phyloP scores from a whole-genome alignment of 768 basidiomycete genomes.

The Pholiota conissans region DNA sequence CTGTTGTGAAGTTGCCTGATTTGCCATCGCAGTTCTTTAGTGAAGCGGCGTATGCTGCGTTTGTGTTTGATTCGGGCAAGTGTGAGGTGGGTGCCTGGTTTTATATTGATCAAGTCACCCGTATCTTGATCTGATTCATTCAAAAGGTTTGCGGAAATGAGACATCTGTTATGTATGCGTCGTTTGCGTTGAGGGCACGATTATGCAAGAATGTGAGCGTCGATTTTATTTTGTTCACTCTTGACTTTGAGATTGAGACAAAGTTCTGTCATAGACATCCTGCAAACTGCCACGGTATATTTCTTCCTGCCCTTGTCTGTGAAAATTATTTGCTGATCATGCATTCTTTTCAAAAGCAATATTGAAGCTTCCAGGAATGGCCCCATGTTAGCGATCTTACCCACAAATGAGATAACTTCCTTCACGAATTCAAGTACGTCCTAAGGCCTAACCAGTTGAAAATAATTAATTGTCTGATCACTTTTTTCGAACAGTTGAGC shows the following conservation, averaged over 20 bases:
- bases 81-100: slow-evolving; percentile 55
- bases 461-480: too few relatives aligned
- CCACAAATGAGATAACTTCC: background rate
- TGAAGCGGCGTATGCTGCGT: slow-evolving; percentile 63
- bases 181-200: slow-evolving; percentile 47
- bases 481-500: too few relatives aligned
- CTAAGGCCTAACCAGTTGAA: too few relatives aligned
- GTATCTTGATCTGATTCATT: background rate
- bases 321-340: too few relatives aligned
- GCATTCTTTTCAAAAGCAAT: background rate
- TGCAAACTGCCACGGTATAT: background rate
- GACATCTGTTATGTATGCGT: slow-evolving; percentile 39
- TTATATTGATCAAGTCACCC: background rate
- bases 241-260: background rate
- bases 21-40: slow-evolving; percentile 31
- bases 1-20: slow-evolving; percentile 19
- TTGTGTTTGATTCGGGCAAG: slow-evolving; percentile 56
- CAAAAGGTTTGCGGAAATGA: slow-evolving; percentile 37
- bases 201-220: slow-evolving; percentile 39
- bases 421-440: background rate
- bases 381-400: background rate
- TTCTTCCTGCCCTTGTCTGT: too few relatives aligned
- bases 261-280: background rate
- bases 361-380: background rate
- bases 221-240: background rate